These are phyloP conservation scores for Aspergillus conjunctus DNA, from an alignment of 495 filamentous ascomycete species.

Conservation along the genomic window DNA sequence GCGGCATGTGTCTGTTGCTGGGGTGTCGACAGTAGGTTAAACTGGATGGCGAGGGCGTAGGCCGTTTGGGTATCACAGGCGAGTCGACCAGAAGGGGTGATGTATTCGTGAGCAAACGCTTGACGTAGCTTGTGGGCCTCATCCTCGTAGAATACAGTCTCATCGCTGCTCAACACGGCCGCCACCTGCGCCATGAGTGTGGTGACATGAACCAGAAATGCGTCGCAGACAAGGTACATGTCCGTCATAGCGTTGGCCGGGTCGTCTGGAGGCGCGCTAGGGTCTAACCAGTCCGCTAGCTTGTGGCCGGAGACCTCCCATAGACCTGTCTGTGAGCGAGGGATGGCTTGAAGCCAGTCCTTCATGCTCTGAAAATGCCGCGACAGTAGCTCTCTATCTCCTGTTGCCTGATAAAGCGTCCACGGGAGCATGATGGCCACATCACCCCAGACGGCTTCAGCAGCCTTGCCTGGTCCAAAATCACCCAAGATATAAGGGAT, in stretches of 20 bases:
- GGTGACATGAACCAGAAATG: constrained; percentile 27
- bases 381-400: constrained; percentile 38
- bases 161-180: constrained; percentile 30
- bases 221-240: constrained; percentile 47
- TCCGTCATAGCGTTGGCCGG: constrained; percentile 50
- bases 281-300: constrained; percentile 58
- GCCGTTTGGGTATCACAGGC: constrained; percentile 53
- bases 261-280: constrained; percentile 45
- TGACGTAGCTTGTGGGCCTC: constrained; percentile 12
- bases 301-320: constrained; percentile 43
- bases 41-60: constrained; percentile 44
- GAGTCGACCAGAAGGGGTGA: constrained; percentile 40
- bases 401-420: constrained; percentile 44
- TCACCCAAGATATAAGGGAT: constrained; percentile 35
- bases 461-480: background rate
- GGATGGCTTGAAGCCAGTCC: background rate
- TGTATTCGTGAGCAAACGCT: constrained; percentile 46
- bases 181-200: constrained; percentile 29
- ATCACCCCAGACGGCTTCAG: constrained; percentile 52
- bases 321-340: constrained; percentile 28
- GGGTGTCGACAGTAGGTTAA: constrained; percentile 39
- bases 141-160: constrained; percentile 36
- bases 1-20: constrained; percentile 35
- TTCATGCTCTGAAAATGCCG: background rate
- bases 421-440: constrained; percentile 47